These are phyloP conservation scores for Populus hybrid DNA, from an alignment of 441 rosid genomes.

Conservation along the genomic window DNA sequence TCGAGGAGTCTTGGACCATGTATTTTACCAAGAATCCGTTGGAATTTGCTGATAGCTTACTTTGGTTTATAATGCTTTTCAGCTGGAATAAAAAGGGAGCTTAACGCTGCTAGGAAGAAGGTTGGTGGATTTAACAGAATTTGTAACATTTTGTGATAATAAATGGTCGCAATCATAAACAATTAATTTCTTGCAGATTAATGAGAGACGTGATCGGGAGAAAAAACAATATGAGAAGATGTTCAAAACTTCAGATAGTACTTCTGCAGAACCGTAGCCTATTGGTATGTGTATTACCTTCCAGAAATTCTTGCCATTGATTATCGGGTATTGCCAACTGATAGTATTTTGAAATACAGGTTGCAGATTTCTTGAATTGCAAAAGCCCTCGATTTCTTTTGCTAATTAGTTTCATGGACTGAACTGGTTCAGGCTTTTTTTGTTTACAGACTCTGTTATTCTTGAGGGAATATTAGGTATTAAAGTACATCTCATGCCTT, in stretches of 20 bases:
- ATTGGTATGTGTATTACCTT: conserved; percentile 24
- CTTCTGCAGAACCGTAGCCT: neutral
- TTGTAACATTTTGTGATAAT: neutral
- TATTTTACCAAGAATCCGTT: neutral
- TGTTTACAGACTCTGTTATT: conserved; percentile 16
- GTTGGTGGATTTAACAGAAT: conserved; percentile 32
- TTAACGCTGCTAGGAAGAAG: conserved; percentile 79
- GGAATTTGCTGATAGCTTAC: conserved; percentile 11
- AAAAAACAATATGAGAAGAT: conserved; percentile 70
- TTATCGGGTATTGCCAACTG: neutral
- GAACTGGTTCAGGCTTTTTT: conserved; percentile 27
- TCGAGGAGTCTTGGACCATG: neutral
- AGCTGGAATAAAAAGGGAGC: conserved; percentile 82
- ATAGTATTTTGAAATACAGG: conserved; percentile 20
- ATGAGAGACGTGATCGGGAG: conserved; percentile 56
- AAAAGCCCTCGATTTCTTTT: conserved; percentile 13
- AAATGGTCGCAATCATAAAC: conserved; percentile 1
- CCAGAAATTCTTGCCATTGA: neutral
- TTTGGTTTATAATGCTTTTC: conserved; percentile 29
- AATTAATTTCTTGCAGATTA: conserved; percentile 41
- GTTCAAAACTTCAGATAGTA: conserved; percentile 43
- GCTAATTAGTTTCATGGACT: conserved; percentile 14
- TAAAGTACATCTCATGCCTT: neutral
- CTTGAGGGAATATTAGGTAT: conserved; percentile 26
- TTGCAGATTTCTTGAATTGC: conserved; percentile 10